A percentile compares a stretch with the other conserved stretches of the same genome.
These are phyloP conservation scores for Populus davidiana DNA, from an alignment of 345 rosid genomes.

Conservation along the genomic window DNA sequence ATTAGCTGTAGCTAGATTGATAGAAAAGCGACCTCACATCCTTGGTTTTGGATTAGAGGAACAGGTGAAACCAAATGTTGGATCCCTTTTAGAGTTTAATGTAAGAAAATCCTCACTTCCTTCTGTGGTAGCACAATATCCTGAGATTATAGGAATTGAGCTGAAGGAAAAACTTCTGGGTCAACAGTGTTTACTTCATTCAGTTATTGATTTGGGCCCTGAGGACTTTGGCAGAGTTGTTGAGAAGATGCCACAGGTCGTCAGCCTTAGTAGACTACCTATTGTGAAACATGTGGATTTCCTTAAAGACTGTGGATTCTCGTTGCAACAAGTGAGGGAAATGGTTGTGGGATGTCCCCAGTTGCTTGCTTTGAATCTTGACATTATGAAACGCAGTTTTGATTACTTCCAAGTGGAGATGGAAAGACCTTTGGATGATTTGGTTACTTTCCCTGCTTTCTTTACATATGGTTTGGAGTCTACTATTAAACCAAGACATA, in stretches of 20 bases:
- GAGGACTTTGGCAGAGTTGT: slow-evolving; percentile 62
- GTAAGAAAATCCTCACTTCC: slow-evolving; percentile 60
- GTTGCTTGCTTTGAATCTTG: slow-evolving; percentile 77
- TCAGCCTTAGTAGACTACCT: slow-evolving; percentile 54
- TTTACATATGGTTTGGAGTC: slow-evolving; percentile 81
- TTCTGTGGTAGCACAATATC: slow-evolving; percentile 79
- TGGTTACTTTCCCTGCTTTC: slow-evolving; percentile 79
- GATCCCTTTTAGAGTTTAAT: slow-evolving; percentile 49
- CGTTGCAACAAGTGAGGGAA: slow-evolving; percentile 50
- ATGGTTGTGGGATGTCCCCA: slow-evolving; percentile 89
- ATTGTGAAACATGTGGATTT: slow-evolving; percentile 65
- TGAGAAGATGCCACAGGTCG: slow-evolving; percentile 89
- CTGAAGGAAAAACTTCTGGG: slow-evolving; percentile 58
- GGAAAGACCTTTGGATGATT: slow-evolving; percentile 73
- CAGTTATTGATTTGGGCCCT: slow-evolving; percentile 43
- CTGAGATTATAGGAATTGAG: slow-evolving; percentile 75
- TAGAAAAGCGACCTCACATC: slow-evolving; percentile 75
- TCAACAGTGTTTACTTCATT: slow-evolving; percentile 54
- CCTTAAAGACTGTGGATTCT: slow-evolving; percentile 65
- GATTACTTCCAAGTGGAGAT: slow-evolving; percentile 64
- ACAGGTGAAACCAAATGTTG: slow-evolving; percentile 61
- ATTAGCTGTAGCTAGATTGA: slow-evolving; percentile 81
- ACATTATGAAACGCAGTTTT: slow-evolving; percentile 70
- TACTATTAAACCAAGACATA: slow-evolving; percentile 77
- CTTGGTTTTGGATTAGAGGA: slow-evolving; percentile 72